phyloP scores from a whole-genome alignment of 2,329 filamentous ascomycete genomes.

The Pseudogymnoascus sp. region DNA sequence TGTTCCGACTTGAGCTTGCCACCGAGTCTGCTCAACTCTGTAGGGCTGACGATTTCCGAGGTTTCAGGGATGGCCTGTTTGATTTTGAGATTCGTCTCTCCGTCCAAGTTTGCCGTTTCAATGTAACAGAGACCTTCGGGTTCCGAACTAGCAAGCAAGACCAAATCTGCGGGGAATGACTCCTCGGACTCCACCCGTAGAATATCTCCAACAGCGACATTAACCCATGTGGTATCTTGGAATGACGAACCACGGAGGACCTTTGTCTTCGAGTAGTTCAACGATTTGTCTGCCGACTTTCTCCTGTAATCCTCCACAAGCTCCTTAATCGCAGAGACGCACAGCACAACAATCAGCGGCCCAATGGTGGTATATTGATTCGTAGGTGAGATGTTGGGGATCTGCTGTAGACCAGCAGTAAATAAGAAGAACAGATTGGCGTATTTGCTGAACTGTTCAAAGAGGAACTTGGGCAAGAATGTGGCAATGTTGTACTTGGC shows the following conservation, averaged over 20 bases:
- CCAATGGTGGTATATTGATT: slow-evolving; percentile 95
- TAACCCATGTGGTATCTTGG: slow-evolving; percentile 84
- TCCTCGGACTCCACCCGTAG: slow-evolving; percentile 90
- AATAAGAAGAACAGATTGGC: slow-evolving; percentile 99
- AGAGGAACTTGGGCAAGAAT: slow-evolving; percentile 93
- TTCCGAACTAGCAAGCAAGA: slow-evolving; percentile 88
- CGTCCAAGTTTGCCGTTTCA: slow-evolving; percentile 94
- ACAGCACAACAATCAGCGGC: slow-evolving; percentile 78
- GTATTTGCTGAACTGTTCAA: slow-evolving; percentile 98
- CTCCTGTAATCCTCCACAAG: slow-evolving; percentile 87
- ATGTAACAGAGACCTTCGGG: slow-evolving; percentile 98
- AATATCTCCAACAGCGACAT: slow-evolving; percentile 87
- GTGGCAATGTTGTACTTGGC: slow-evolving; percentile 93
- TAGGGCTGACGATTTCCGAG: slow-evolving; percentile 73
- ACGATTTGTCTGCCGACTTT: slow-evolving; percentile 73
- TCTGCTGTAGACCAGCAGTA: slow-evolving; percentile 88
- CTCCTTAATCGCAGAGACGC: slow-evolving; percentile 95
- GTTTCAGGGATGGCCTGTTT: slow-evolving; percentile 97
- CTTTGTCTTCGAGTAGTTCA: slow-evolving; percentile 81
- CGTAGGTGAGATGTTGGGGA: slow-evolving; percentile 88
- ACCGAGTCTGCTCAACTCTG: slow-evolving; percentile 75
- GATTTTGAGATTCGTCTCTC: slow-evolving; percentile 97
- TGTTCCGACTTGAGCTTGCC: slow-evolving; percentile 90
- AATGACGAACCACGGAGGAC: slow-evolving; percentile 80
- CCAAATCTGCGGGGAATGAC: slow-evolving; percentile 87